phyloP scores from a whole-genome alignment of 768 basidiomycete species.

The Tylopilus balloui region DNA sequence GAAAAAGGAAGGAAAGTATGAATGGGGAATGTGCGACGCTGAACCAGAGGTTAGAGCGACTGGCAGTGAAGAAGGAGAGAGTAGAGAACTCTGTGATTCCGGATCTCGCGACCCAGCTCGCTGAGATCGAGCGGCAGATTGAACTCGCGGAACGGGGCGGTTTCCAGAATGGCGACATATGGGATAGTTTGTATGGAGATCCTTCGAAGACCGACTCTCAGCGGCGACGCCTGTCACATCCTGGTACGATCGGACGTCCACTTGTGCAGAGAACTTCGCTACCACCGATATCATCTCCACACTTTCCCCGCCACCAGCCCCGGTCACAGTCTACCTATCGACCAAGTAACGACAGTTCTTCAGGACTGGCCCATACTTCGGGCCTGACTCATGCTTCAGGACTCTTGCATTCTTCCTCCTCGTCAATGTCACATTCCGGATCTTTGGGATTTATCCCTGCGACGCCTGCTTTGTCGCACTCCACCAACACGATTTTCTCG shows the following conservation, averaged over 20 bases:
- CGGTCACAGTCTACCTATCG: constrained; percentile 25
- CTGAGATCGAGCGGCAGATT: constrained; percentile 56
- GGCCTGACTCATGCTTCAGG: constrained; percentile 16
- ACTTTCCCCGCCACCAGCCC: constrained; percentile 26
- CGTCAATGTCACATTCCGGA: constrained; percentile 17
- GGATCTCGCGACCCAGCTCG: constrained; percentile 66
- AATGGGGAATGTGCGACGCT: constrained; percentile 54
- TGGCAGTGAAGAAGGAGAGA: constrained; percentile 61
- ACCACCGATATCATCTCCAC: constrained; percentile 25
- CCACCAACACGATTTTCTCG: constrained; percentile 15
- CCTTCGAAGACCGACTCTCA: constrained; percentile 19
- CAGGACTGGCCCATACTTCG: constrained; percentile 14
- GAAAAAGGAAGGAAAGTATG: constrained; percentile 51
- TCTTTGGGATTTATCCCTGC: constrained; percentile 13
- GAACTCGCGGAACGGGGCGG: constrained; percentile 35
- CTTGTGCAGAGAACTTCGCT: constrained; percentile 12
- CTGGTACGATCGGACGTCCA: constrained; percentile 28
- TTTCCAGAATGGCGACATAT: constrained; percentile 15
- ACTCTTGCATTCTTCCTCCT: constrained; percentile 8
- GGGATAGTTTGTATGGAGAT: constrained; percentile 15
- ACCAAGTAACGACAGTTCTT: constrained; percentile 11
- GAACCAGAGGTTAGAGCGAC: constrained; percentile 61
- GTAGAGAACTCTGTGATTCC: constrained; percentile 53
- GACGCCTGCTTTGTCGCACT: constrained; percentile 13
- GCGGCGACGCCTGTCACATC: constrained; percentile 25